phyloP scores from a whole-genome alignment of 495 filamentous ascomycete species.

The Trichoderma orchidacearum region DNA sequence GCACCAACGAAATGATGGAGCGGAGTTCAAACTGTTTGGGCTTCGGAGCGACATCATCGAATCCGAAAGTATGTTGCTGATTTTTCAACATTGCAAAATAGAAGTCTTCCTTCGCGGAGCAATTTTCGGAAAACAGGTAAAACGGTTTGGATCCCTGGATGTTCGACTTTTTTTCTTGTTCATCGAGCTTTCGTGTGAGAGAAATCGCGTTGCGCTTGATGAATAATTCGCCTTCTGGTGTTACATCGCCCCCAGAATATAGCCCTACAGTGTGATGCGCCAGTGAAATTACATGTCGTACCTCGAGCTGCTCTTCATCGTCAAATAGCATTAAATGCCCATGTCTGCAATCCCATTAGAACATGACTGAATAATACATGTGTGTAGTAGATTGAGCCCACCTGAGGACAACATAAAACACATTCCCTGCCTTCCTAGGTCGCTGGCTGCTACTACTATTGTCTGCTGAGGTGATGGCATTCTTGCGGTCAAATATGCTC shows the following conservation, averaged over 20 bases:
- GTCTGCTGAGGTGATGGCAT: slow-evolving; percentile 27
- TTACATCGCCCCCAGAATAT: slow-evolving; percentile 66
- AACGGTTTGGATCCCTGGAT: slow-evolving; percentile 60
- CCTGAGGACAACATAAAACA: slow-evolving; percentile 90
- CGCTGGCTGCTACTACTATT: slow-evolving; percentile 39
- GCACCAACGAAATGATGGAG: slow-evolving; percentile 75
- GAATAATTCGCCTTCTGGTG: slow-evolving; percentile 85
- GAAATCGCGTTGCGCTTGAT: slow-evolving; percentile 93
- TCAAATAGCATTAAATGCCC: slow-evolving; percentile 97
- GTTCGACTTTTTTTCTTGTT: slow-evolving; percentile 37
- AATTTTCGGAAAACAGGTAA: slow-evolving; percentile 85
- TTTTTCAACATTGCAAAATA: slow-evolving; percentile 85
- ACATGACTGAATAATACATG: not conserved
- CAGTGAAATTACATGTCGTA: slow-evolving; percentile 86
- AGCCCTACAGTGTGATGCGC: slow-evolving; percentile 77
- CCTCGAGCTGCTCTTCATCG: slow-evolving; percentile 73
- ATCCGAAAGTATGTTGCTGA: slow-evolving; percentile 51
- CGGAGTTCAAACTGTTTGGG: slow-evolving; percentile 70
- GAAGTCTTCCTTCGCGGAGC: slow-evolving; percentile 94
- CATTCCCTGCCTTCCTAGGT: slow-evolving; percentile 64
- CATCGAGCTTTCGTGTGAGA: slow-evolving; percentile 55
- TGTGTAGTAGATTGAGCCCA: slow-evolving; percentile 18
- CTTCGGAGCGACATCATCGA: slow-evolving; percentile 42
- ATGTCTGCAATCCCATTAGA: slow-evolving; percentile 42
- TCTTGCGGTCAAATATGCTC: slow-evolving; percentile 83